Evolutionary conservation across 1,284 basidiomycete species (phyloP).

Genomic region (Caloboletus firmus): DNA sequence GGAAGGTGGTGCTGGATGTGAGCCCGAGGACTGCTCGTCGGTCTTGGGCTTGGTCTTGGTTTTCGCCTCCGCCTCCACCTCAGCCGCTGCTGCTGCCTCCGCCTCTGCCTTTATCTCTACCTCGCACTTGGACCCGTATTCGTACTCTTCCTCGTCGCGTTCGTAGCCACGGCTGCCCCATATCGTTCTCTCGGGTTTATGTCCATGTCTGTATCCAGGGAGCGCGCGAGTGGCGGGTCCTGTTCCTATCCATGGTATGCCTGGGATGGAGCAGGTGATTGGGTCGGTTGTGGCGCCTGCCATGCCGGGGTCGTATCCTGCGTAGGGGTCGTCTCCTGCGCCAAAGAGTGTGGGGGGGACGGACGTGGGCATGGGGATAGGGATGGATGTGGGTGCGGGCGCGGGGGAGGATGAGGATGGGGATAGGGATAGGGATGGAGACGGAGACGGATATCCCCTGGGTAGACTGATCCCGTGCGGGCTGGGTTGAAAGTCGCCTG

Average conservation of each 20-base stretch:
- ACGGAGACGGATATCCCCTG: no score
- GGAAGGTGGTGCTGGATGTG: no score
- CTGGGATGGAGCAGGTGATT: constrained; percentile 15
- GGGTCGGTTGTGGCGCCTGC: constrained; percentile 15
- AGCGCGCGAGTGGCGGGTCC: no score
- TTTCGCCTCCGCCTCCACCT: neutral
- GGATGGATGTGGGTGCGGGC: neutral
- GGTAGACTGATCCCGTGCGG: no score
- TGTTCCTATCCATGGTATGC: constrained; percentile 1
- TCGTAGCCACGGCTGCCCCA: constrained; percentile 15
- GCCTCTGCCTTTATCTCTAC: no score
- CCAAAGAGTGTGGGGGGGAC: neutral
- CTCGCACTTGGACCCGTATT: neutral
- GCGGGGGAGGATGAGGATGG: neutral
- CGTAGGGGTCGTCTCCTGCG: constrained; percentile 14
- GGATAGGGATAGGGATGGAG: no score
- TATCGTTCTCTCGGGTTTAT: no score
- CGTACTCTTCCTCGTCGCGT: constrained; percentile 19
- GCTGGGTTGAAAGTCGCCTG: no score
- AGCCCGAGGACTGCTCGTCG: no score
- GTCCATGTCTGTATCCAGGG: neutral
- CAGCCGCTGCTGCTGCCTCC: no score
- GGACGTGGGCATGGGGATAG: neutral
- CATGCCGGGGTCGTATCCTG: constrained; percentile 26
- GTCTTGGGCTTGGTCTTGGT: no score